These are phyloP conservation scores for Lonicera japonica DNA, from an alignment of 129 eudicot genomes.

Conservation along the genomic window DNA sequence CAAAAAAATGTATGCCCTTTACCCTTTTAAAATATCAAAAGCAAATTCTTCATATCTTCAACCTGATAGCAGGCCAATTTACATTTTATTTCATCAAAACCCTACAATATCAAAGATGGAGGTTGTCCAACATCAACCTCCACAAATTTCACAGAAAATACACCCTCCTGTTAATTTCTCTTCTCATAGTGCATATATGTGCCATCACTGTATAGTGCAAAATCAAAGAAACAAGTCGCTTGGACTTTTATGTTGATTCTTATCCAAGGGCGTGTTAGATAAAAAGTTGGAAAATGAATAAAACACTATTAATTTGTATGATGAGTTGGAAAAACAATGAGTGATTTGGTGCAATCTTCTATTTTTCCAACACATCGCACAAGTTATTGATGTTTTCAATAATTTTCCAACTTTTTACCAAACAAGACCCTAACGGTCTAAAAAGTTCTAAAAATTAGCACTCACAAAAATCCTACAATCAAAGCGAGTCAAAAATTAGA, in stretches of 20 bases:
- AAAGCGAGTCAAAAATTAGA: constrained; percentile 18
- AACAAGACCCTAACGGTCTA: not conserved
- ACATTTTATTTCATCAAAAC: not conserved
- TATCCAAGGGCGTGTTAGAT: not conserved
- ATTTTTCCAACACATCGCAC: too few relatives aligned
- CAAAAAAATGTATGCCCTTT: too few relatives aligned
- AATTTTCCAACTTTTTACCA: too few relatives aligned
- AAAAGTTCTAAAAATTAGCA: not conserved
- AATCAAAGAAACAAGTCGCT: not conserved
- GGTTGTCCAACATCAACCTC: constrained; percentile 2
- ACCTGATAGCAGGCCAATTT: too few relatives aligned
- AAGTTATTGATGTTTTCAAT: too few relatives aligned
- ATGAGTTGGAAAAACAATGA: too few relatives aligned
- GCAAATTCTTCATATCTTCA: too few relatives aligned
- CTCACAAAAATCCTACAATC: not conserved
- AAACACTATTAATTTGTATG: too few relatives aligned
- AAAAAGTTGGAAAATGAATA: too few relatives aligned
- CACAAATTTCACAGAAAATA: not conserved
- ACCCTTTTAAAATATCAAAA: too few relatives aligned
- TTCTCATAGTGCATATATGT: not conserved
- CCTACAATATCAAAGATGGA: not conserved
- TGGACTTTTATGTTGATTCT: not conserved
- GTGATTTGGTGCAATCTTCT: too few relatives aligned
- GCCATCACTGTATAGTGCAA: not conserved
- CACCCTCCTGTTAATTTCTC: not conserved